phyloP scores from a whole-genome alignment of 495 filamentous ascomycete genomes.

The Penicillium mononematosum region DNA sequence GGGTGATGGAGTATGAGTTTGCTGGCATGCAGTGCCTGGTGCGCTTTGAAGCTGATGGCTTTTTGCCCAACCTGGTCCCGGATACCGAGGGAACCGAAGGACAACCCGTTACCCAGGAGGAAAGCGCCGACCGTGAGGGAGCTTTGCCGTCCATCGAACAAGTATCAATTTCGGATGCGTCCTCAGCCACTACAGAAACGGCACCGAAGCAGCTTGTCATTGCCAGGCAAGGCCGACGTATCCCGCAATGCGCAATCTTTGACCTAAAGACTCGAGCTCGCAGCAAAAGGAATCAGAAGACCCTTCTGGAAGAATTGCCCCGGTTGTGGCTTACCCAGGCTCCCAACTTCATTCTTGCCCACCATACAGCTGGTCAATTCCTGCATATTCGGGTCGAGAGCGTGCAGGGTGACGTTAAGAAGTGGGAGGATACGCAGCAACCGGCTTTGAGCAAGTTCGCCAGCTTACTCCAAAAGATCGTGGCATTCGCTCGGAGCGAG shows the following conservation, averaged over 20 bases:
- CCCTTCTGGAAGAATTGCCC: slow-evolving; percentile 47
- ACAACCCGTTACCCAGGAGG: neutral
- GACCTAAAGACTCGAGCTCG: slow-evolving; percentile 65
- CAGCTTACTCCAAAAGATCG: slow-evolving; percentile 40
- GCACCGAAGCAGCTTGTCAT: slow-evolving; percentile 7
- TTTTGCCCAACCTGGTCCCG: slow-evolving; percentile 31
- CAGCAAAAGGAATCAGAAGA: slow-evolving; percentile 31
- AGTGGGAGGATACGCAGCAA: slow-evolving; percentile 54
- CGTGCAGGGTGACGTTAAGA: slow-evolving; percentile 41
- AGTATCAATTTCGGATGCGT: neutral
- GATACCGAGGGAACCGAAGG: neutral
- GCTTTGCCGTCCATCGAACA: slow-evolving; percentile 9
- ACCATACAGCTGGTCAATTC: slow-evolving; percentile 56
- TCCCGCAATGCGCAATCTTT: slow-evolving; percentile 53
- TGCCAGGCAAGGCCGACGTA: slow-evolving; percentile 7
- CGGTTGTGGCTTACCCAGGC: slow-evolving; percentile 62
- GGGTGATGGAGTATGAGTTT: slow-evolving; percentile 59
- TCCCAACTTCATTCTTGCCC: slow-evolving; percentile 60
- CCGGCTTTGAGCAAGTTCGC: slow-evolving; percentile 25
- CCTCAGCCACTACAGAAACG: neutral
- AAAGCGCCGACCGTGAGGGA: slow-evolving; percentile 4
- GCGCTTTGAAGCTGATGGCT: slow-evolving; percentile 64
- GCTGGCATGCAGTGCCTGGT: slow-evolving; percentile 54
- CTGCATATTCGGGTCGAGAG: slow-evolving; percentile 48
- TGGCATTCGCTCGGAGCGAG: slow-evolving; percentile 36